Conservation (phyloP, 305 asterid genomes). For the Fraxinus velutina region DNA sequence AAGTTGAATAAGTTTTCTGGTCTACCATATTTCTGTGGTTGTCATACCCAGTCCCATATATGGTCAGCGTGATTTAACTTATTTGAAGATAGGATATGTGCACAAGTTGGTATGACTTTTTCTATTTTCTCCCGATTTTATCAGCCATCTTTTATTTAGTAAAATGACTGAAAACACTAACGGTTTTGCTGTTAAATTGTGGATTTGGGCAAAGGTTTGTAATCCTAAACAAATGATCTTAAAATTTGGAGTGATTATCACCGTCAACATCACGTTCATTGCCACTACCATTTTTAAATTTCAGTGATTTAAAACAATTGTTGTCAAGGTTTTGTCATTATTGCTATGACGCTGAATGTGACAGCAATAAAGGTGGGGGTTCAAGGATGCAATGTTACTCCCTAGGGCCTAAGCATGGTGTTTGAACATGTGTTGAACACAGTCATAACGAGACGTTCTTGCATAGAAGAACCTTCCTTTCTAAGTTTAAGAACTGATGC, state of each 20-base stretch:
- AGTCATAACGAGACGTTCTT: constrained; percentile 4
- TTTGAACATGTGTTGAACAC: background rate
- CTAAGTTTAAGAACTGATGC: background rate
- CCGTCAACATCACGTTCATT: constrained; percentile 1
- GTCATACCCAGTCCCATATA: background rate
- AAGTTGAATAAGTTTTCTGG: constrained; percentile 5
- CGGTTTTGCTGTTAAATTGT: background rate
- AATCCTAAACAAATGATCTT: background rate
- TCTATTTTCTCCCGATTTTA: background rate
- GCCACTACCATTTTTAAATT: constrained; percentile 9
- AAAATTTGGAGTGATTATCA: constrained; percentile 5
- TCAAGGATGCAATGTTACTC: background rate
- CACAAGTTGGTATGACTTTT: background rate
- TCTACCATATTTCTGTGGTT: constrained; percentile 2
- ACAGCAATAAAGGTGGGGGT: background rate
- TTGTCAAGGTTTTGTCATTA: background rate
- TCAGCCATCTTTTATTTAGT: constrained; percentile 1
- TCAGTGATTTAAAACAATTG: background rate
- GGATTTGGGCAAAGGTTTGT: constrained; percentile 5
- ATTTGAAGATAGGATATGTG: background rate
- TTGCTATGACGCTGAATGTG: background rate
- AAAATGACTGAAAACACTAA: background rate
- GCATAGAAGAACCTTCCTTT: background rate
- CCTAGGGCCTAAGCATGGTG: background rate
- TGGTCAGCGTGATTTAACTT: background rate